phyloP scores from a whole-genome alignment of 2,329 filamentous ascomycete genomes.

The Aspergillus sp. region DNA sequence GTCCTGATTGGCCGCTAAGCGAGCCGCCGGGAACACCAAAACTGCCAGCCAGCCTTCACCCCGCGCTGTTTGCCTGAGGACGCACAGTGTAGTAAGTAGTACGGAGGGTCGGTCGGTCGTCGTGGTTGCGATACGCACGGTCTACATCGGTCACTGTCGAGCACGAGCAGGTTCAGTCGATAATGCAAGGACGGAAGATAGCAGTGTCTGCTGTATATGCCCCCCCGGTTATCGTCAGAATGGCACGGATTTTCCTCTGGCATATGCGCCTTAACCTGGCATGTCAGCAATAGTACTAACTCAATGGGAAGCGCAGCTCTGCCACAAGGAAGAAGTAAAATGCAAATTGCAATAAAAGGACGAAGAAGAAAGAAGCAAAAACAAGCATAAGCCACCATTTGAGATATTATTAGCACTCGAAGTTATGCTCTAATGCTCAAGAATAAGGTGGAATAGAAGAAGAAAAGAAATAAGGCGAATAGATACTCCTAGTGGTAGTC shows the following conservation, averaged over 20 bases:
- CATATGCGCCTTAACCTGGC: not conserved
- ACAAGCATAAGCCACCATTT: not conserved
- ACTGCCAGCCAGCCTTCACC: not conserved
- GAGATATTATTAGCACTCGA: not conserved
- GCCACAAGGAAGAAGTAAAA: not conserved
- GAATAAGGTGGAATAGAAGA: not conserved
- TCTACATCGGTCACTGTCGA: not conserved
- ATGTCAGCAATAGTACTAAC: not conserved
- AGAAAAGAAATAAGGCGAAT: not conserved
- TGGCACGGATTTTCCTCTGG: not conserved
- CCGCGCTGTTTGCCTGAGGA: not conserved
- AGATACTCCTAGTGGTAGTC: slow-evolving; percentile 2
- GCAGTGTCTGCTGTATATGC: not conserved
- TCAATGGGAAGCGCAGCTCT: not conserved
- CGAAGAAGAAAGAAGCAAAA: not conserved
- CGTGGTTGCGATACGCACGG: not conserved
- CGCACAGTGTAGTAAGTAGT: not conserved
- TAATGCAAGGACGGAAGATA: not conserved
- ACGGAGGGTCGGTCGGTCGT: not conserved
- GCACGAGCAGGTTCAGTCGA: not conserved
- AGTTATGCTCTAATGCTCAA: not conserved
- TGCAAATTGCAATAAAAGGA: not conserved
- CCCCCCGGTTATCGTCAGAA: not conserved
- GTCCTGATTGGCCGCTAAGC: slow-evolving; percentile 14
- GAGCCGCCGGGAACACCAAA: slow-evolving; percentile 15